Percentiles rank a stretch among this genome's conserved stretches.
These are phyloP conservation scores for Cryptococcus wingfieldii DNA, from an alignment of 1,284 basidiomycete species.

Conservation along the genomic window DNA sequence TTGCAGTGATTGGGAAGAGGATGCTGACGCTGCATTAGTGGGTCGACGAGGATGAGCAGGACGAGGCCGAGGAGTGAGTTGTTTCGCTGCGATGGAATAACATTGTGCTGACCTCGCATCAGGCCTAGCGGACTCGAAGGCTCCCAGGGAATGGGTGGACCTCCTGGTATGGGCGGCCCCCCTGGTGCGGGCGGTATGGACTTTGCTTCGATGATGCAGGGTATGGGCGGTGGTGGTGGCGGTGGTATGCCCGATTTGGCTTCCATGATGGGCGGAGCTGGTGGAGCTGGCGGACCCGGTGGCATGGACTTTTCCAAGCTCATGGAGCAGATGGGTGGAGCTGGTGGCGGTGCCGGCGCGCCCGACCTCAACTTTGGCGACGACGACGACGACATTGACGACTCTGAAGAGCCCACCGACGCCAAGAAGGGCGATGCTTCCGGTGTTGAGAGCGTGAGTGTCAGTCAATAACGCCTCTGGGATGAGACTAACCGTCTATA, in stretches of 20 bases:
- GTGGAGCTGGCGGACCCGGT: constrained; percentile 22
- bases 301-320: constrained; percentile 34
- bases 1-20: background rate
- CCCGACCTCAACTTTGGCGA: constrained; percentile 37
- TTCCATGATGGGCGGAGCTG: background rate
- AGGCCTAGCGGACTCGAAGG: too few species aligned
- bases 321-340: constrained; percentile 48
- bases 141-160: background rate
- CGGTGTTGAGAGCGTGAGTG: constrained; percentile 26
- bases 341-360: constrained; percentile 38
- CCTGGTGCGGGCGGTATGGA: constrained; percentile 45
- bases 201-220: constrained; percentile 50
- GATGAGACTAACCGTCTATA: constrained; percentile 4
- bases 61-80: constrained; percentile 52
- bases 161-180: constrained; percentile 5
- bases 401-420: constrained; percentile 52
- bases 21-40: constrained; percentile 50
- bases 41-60: constrained; percentile 94
- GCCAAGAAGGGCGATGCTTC: constrained; percentile 36
- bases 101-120: background rate
- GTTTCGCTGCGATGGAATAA: background rate
- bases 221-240: constrained; percentile 43
- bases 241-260: constrained; percentile 47
- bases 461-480: background rate
- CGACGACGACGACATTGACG: constrained; percentile 57